Evolutionary conservation across 345 rosid species (phyloP), one percentile per base, ranked within the genome.

Genomic region (Iberis pinnata): DNA sequence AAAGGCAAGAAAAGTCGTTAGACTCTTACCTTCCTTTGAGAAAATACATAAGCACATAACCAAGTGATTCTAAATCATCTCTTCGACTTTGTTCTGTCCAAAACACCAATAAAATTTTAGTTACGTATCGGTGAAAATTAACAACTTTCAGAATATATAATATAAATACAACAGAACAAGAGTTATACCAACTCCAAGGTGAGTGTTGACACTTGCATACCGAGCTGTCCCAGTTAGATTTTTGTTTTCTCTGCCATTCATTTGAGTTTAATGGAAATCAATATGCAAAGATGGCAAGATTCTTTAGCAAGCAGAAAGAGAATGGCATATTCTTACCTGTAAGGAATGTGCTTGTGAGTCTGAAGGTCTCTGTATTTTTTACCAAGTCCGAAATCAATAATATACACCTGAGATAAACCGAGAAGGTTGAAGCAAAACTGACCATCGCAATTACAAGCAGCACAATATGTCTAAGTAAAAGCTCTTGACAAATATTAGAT

Each of bases 171-270:
- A 3, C 1, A 18, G 13, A 25, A 44, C 12, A 42, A 22, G 29
- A 29, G 6, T 52, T 77, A 78, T 40, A 81, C 93, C 93, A 24
- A 84, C 62, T 64, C 93, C 93, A 52, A 79, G 81, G 67, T 83
- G 92, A 65, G 92, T 83, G 64, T 83, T 83, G 33, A 78, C 85
- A 72, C 92, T 83, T 60, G 93, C 93, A 74, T 84, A 84, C 26
- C 93, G 83, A 59, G 93, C 93, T 37, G 92, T 84, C 64, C 92
- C 92, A 2, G 88, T 84, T 33, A 84, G 83, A 54, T 81, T 84
- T 73, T 81, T 84, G 71, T 81, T 81, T 53, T 81, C 93, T 67
- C 93, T 84, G 72, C 64, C 37, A 44, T 26, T 32, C 12, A 12
- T 32, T 1, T 32, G 12, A 32, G 12, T 9, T 11, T 5, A 32